These are phyloP conservation scores for Fusarium avenaceum DNA, from an alignment of 2,329 filamentous ascomycete species.

Conservation along the genomic window DNA sequence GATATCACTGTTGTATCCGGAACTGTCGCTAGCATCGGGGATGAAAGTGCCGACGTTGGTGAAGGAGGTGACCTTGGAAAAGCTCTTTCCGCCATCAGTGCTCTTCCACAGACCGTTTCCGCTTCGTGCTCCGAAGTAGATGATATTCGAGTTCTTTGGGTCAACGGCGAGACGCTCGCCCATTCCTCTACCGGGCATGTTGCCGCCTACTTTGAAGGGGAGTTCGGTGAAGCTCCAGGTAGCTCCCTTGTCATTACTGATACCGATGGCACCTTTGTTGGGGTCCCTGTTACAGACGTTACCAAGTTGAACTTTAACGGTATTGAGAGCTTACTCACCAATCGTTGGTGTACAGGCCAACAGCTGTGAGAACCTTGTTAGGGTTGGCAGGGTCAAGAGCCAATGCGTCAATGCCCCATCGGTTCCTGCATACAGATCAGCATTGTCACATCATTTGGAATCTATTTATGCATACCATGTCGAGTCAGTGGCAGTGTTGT, in stretches of 20 bases:
- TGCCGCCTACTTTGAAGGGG: conserved; percentile 72
- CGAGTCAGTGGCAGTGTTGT: conserved; percentile 22
- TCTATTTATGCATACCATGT: conserved; percentile 16
- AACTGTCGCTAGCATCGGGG: conserved; percentile 60
- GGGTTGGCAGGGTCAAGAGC: conserved; percentile 68
- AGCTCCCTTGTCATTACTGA: conserved; percentile 65
- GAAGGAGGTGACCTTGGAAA: conserved; percentile 65
- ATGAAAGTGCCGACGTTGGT: conserved; percentile 64
- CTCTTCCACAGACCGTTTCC: conserved; percentile 72
- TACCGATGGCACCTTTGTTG: conserved; percentile 66
- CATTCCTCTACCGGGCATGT: conserved; percentile 72
- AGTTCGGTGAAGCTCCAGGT: conserved; percentile 65
- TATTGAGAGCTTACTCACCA: conserved; percentile 48
- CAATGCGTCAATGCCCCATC: conserved; percentile 70
- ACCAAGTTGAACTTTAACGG: rapidly evolving
- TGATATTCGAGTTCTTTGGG: conserved; percentile 67
- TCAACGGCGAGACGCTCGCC: conserved; percentile 71
- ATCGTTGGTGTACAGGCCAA: conserved; percentile 70
- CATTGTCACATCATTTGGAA: too few species aligned
- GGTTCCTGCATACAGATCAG: conserved; percentile 55
- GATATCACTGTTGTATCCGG: conserved; percentile 60
- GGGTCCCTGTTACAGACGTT: conserved; percentile 58
- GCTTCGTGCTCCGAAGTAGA: conserved; percentile 71
- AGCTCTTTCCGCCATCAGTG: conserved; percentile 67
- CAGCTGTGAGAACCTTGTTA: conserved; percentile 65